phyloP scores from a whole-genome alignment of 768 basidiomycete genomes.

The Chalciporus piperatus region DNA sequence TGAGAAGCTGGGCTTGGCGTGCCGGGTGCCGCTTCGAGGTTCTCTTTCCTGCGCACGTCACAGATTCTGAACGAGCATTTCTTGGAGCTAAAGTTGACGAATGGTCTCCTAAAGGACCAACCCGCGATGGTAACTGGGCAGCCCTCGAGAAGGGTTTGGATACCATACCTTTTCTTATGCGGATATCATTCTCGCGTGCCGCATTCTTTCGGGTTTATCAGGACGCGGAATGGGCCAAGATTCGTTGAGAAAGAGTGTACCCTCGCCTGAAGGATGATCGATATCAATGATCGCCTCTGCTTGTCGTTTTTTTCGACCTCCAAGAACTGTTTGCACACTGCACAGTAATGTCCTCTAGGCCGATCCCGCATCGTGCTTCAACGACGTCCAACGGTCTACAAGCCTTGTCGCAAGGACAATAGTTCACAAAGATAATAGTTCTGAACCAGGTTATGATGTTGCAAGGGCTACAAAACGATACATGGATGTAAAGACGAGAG shows the following conservation, averaged over 20 bases:
- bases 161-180: constrained; percentile 26
- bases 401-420: neutral
- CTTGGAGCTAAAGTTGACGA: constrained; percentile 40
- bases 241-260: constrained; percentile 27
- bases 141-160: constrained; percentile 13
- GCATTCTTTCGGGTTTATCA: constrained; percentile 12
- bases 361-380: too few relatives aligned
- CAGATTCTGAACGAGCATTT: constrained; percentile 28
- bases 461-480: neutral
- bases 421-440: neutral
- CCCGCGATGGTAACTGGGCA: constrained; percentile 29
- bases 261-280: constrained; percentile 1
- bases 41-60: constrained; percentile 21
- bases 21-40: constrained; percentile 1
- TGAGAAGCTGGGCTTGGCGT: neutral
- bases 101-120: constrained; percentile 35
- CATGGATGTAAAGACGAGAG: neutral
- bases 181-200: constrained; percentile 25
- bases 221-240: constrained; percentile 26
- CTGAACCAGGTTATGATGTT: neutral
- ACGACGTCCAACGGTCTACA: too few relatives aligned
- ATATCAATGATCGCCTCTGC: too few relatives aligned
- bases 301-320: too few relatives aligned
- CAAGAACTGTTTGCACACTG: too few relatives aligned
- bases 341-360: too few relatives aligned